These are phyloP conservation scores for Trapa bicornis DNA, from an alignment of 345 rosid species.

Conservation along the genomic window DNA sequence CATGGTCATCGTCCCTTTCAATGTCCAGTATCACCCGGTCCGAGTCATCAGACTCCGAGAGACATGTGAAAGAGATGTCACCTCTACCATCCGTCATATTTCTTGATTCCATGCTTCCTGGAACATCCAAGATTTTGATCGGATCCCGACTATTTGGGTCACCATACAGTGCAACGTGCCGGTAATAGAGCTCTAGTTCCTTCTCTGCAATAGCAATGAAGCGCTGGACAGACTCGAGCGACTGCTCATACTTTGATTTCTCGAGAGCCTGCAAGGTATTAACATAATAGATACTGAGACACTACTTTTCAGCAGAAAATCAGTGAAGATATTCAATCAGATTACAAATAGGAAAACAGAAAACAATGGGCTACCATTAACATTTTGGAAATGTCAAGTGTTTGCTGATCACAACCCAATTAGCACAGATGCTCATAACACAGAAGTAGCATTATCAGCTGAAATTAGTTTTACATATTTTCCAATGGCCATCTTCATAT, in stretches of 20 bases:
- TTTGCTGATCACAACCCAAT: background rate
- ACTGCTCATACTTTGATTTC: constrained; percentile 80
- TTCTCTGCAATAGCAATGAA: constrained; percentile 69
- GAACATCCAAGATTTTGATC: constrained; percentile 32
- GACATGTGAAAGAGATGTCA: constrained; percentile 8
- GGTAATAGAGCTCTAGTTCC: constrained; percentile 67
- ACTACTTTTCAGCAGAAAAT: background rate
- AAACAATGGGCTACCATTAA: background rate
- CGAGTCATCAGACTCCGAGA: background rate
- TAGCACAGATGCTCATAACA: background rate
- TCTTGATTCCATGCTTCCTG: constrained; percentile 18
- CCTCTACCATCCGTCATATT: constrained; percentile 19
- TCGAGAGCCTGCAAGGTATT: constrained; percentile 53
- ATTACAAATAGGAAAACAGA: background rate
- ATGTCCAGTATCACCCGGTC: background rate
- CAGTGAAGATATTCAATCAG: background rate
- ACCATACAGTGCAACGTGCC: constrained; percentile 67
- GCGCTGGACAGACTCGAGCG: constrained; percentile 67
- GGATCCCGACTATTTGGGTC: constrained; percentile 49
- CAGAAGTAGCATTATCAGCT: background rate
- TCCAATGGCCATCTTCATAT: background rate
- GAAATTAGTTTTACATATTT: background rate
- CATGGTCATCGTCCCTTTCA: background rate
- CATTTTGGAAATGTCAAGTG: background rate
- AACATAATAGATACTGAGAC: background rate